A percentile compares a stretch with the other conserved stretches of the same genome.
Evolutionary conservation across 2,329 filamentous ascomycete genomes (phyloP).

Genomic region (Cercospora berteroae): DNA sequence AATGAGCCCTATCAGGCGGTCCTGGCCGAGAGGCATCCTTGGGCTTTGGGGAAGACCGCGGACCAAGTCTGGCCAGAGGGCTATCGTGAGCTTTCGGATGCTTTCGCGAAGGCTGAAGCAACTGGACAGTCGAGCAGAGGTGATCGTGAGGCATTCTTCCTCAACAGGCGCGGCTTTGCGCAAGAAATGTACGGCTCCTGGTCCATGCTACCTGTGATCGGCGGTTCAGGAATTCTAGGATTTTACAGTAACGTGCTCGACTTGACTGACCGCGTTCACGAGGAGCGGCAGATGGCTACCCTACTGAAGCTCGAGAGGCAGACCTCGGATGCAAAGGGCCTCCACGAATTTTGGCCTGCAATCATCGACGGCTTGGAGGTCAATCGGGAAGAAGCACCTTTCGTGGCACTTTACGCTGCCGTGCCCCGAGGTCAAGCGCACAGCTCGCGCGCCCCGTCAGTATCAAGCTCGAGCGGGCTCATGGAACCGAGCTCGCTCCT

Average conservation of each 20-base stretch:
- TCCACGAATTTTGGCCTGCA: constrained; percentile 22
- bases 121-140: constrained; percentile 19
- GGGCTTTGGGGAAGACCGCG: constrained; percentile 22
- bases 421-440: background rate
- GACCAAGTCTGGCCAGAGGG: constrained; percentile 19
- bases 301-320: constrained; percentile 20
- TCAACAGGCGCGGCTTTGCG: constrained; percentile 16
- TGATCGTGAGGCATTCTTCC: constrained; percentile 14
- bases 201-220: constrained; percentile 19
- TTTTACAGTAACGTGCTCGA: constrained; percentile 23
- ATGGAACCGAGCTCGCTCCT: background rate
- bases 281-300: constrained; percentile 23
- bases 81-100: constrained; percentile 2
- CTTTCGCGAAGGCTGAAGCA: constrained; percentile 17
- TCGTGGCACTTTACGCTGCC: constrained; percentile 21
- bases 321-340: constrained; percentile 13
- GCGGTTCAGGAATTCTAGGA: constrained; percentile 7
- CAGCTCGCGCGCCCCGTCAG: constrained; percentile 1
- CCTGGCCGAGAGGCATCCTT: constrained; percentile 34
- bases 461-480: constrained; percentile 3
- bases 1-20: constrained; percentile 39
- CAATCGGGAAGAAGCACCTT: constrained; percentile 25
- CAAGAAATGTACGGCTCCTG: constrained; percentile 25
- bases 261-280: constrained; percentile 21
- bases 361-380: constrained; percentile 17